Base-by-base conservation (phyloP, 768 basidiomycete species). In the Holtermanniella nyarrowii region DNA sequence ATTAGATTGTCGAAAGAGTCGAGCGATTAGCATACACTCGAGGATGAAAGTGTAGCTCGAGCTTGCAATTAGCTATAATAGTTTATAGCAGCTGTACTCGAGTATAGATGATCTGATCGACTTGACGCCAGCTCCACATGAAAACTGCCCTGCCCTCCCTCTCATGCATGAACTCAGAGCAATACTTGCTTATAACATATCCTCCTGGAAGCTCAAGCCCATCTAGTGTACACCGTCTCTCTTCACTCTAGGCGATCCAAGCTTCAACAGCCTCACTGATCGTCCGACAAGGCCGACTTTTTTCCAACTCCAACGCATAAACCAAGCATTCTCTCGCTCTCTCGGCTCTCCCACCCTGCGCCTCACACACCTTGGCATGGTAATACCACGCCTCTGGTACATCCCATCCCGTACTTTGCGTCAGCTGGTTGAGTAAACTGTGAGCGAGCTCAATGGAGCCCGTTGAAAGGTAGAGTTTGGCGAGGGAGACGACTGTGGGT, bases 301-400 rank as follows among this genome's bases (percentile, higher is more conserved):
- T 61, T 55, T 76, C 74, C 48, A 77, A 57, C 46, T 65, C 58
- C 46, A 93, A 68, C 16, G 89, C 88, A 58, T 75, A 80, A 42
- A 73, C 75, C 52, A 91, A 72, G 61, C 85, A 85, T 68, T 90
- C 86, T 49, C 79, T 76, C 62, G 86, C 85, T 46, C 80, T 75
- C 46, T 81, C 82, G 55, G 45, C 48, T 21, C 78, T 80, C 46
- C 83, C 77, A 1, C 79, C 83, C 62, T 86, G 87, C 58, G 82
- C 65, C 44, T 83, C 81, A 62, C 85, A 85, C 21, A 83, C 84
- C 62, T 83, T 87, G 4, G 83, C 86, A 13, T 97, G 77, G 68
- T 82, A 86, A 70, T 85, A 93, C 93, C 93, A 99, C 22, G 86
- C 91, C 68, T 97, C 93, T 0, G 90, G 80, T 1, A 85, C 79